Evolutionary conservation across 2,329 filamentous ascomycete genomes (phyloP).

Genomic region (Xylariaceae sp.): DNA sequence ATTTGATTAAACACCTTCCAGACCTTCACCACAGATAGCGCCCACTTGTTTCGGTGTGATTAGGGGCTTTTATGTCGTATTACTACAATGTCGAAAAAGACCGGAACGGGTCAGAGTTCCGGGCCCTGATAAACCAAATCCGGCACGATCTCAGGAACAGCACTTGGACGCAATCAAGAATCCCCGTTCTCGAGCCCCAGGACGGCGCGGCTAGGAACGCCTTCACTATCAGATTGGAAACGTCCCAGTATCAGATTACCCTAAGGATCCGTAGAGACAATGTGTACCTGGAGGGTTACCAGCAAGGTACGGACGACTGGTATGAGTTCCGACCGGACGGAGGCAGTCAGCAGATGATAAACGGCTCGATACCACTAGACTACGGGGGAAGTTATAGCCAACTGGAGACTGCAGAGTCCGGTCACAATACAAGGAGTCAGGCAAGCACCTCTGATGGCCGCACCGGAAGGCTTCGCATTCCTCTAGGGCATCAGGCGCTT

Average conservation of each 20-base stretch:
- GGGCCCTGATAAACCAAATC: not conserved
- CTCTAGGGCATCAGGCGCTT: not conserved
- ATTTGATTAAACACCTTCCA: too few species aligned
- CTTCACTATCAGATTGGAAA: not conserved
- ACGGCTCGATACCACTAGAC: not conserved
- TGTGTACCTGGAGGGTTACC: not conserved
- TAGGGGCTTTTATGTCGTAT: too few species aligned
- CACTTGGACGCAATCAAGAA: not conserved
- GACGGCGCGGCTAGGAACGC: not conserved
- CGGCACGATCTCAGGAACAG: not conserved
- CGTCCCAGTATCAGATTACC: not conserved
- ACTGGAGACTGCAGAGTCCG: not conserved
- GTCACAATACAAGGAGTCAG: not conserved
- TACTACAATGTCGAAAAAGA: not conserved
- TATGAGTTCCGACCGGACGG: not conserved
- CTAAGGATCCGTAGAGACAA: not conserved
- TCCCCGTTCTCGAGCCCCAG: not conserved
- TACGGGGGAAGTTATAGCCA: not conserved
- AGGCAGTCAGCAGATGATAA: not conserved
- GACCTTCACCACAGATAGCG: too few species aligned
- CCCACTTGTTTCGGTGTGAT: too few species aligned
- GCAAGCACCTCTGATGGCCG: too few species aligned
- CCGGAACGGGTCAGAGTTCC: not conserved
- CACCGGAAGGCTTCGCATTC: not conserved
- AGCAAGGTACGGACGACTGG: not conserved